phyloP scores from a whole-genome alignment of 2,329 filamentous ascomycete species.

The Xylariaceae sp. region DNA sequence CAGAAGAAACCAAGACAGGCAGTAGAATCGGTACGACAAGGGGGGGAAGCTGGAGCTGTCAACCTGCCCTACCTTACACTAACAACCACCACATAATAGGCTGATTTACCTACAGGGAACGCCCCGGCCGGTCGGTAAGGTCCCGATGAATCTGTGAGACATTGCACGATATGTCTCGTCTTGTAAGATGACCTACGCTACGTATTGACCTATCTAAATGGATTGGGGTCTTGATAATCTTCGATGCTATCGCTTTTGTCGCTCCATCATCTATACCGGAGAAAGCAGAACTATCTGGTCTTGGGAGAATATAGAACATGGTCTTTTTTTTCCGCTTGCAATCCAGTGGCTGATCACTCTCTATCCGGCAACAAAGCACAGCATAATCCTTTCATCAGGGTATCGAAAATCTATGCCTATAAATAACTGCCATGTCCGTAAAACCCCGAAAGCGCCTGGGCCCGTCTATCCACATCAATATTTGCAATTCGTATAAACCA shows the following conservation, averaged over 20 bases:
- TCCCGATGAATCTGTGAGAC: not conserved
- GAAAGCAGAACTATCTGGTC: not conserved
- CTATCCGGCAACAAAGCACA: not conserved
- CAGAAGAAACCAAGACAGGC: no score
- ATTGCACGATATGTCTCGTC: not conserved
- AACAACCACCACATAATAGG: no score
- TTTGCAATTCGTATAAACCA: not conserved
- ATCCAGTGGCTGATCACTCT: not conserved
- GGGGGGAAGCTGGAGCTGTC: no score
- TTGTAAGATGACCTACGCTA: not conserved
- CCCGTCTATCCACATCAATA: not conserved
- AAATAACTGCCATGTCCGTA: constrained; percentile 6
- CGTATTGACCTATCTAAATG: not conserved
- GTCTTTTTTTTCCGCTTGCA: not conserved
- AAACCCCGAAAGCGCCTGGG: not conserved
- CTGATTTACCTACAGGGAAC: not conserved
- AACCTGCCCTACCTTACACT: no score
- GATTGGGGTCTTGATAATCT: no score
- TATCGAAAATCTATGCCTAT: constrained; percentile 16
- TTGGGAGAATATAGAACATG: not conserved
- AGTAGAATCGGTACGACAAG: no score
- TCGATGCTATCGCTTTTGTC: no score
- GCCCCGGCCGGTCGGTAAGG: not conserved
- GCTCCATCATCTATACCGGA: not conserved
- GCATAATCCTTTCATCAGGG: constrained; percentile 12